Conservation (phyloP, 139 green algal species). For the Chlamydomonas urium region DNA sequence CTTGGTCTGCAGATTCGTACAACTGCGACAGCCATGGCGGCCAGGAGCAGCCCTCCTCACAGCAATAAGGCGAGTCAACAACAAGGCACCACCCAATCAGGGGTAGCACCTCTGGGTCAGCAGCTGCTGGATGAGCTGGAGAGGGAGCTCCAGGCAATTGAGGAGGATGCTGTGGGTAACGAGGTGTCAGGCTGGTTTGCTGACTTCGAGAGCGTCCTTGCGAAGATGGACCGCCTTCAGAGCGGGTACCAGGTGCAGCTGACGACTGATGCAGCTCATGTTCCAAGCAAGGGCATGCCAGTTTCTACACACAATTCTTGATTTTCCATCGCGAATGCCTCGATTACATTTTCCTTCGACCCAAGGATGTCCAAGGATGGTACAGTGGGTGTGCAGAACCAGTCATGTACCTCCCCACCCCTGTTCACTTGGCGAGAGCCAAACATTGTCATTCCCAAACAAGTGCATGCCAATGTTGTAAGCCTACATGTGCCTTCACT, state of each 20-base stretch:
- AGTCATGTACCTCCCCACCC: background rate
- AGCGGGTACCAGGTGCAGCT: slow-evolving; percentile 2
- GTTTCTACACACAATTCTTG: no score
- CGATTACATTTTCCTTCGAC: no score
- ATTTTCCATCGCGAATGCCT: no score
- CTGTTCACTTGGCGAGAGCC: background rate
- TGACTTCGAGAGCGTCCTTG: background rate
- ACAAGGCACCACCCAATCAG: background rate
- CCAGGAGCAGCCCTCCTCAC: no score
- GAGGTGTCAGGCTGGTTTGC: background rate
- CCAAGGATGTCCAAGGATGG: background rate
- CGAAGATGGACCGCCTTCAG: slow-evolving; percentile 9
- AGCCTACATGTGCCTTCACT: no score
- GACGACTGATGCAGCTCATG: background rate
- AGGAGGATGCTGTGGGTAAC: background rate
- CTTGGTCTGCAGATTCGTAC: background rate
- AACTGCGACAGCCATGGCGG: background rate
- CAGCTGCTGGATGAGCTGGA: slow-evolving; percentile 14
- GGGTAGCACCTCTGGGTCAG: background rate
- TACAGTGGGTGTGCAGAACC: background rate
- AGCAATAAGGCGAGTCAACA: no score
- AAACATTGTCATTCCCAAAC: no score
- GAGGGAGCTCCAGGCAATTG: background rate
- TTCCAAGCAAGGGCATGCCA: background rate
- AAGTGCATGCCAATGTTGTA: no score